These are phyloP conservation scores for Aristolochia contorta DNA, from an alignment of 164 flowering plant species.

Conservation along the genomic window DNA sequence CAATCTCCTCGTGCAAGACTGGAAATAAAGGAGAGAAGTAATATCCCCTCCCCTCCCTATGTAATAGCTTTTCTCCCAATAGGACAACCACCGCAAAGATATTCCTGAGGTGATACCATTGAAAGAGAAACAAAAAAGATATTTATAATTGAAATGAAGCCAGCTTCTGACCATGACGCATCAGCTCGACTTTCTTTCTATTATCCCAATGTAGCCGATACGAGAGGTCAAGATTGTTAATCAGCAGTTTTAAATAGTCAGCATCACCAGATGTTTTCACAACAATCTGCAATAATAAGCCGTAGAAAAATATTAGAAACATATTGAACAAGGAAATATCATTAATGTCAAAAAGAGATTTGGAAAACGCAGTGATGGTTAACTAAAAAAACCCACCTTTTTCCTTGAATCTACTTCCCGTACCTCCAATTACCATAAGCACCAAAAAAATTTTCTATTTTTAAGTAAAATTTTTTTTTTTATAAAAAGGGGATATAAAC, in stretches of 20 bases:
- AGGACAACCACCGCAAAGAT: no score
- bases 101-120: no score
- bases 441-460: background rate
- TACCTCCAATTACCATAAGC: background rate
- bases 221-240: conserved; percentile 77
- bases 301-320: background rate
- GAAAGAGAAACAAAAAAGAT: background rate
- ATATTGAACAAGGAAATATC: background rate
- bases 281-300: conserved; percentile 35
- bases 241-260: conserved; percentile 43
- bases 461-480: background rate
- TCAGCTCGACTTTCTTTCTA: conserved; percentile 47
- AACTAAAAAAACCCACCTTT: background rate
- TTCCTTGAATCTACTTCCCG: background rate
- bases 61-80: no score
- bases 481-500: no score
- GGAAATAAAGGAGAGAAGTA: no score
- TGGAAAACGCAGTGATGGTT: background rate
- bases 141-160: conserved; percentile 57
- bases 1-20: no score
- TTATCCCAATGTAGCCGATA: conserved; percentile 74
- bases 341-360: background rate
- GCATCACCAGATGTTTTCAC: conserved; percentile 20
- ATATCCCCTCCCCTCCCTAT: no score
- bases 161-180: conserved; percentile 53